Percentiles rank a stretch among this genome's conserved stretches.
Conservation (phyloP, 306 rosid genomes). For the Nissolia schottii region DNA sequence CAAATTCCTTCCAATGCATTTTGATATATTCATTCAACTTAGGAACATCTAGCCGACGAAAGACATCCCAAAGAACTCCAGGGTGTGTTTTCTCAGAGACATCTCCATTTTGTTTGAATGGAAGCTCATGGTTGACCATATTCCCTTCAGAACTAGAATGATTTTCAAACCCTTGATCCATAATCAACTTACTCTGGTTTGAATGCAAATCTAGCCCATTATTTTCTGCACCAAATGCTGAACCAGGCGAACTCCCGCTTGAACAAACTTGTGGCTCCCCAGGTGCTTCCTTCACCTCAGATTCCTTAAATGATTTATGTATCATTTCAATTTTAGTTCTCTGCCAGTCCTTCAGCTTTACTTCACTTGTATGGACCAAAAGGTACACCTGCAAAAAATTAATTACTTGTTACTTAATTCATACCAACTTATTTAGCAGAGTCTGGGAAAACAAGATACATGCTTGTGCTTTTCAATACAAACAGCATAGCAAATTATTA, state of each 20-base stretch:
- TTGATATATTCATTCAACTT: conserved; percentile 69
- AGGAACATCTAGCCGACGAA: conserved; percentile 67
- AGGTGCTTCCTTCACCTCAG: conserved; percentile 40
- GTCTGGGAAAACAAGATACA: conserved; percentile 8
- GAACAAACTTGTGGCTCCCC: conserved; percentile 40
- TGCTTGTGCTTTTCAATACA: conserved; percentile 11
- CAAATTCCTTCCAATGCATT: conserved; percentile 55
- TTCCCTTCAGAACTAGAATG: conserved; percentile 33
- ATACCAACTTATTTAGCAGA: not conserved
- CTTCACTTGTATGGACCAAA: conserved; percentile 74
- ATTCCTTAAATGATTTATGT: conserved; percentile 34
- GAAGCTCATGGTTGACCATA: conserved; percentile 31
- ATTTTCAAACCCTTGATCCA: conserved; percentile 40
- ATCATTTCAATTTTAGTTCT: conserved; percentile 38
- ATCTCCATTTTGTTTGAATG: conserved; percentile 42
- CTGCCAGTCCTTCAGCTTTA: conserved; percentile 54
- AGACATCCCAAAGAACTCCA: conserved; percentile 90
- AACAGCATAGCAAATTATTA: conserved; percentile 13
- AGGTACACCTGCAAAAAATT: conserved; percentile 70
- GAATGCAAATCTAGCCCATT: conserved; percentile 40
- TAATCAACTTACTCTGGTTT: conserved; percentile 37
- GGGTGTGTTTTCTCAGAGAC: conserved; percentile 38
- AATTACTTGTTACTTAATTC: conserved; percentile 24
- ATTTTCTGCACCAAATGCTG: conserved; percentile 33
- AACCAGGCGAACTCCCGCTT: conserved; percentile 43